These are phyloP conservation scores for Lactifluus pinguis DNA, from an alignment of 768 basidiomycete genomes.

Conservation along the genomic window DNA sequence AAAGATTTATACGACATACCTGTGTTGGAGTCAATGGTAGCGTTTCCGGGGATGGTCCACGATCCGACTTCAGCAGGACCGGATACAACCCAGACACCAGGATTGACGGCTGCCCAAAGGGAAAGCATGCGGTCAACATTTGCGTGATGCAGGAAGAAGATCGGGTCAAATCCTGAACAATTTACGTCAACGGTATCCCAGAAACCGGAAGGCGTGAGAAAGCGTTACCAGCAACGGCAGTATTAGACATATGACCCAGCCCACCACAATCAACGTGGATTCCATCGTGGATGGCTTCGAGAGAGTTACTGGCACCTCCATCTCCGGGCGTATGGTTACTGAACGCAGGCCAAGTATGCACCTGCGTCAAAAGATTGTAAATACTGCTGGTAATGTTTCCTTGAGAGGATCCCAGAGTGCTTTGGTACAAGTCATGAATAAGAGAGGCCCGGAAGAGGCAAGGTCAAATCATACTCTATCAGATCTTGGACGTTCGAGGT, in stretches of 20 bases:
- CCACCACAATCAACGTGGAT: slow-evolving; percentile 27
- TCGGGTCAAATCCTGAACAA: slow-evolving; percentile 39
- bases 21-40: background rate
- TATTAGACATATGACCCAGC: slow-evolving; percentile 19
- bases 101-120: slow-evolving; percentile 42
- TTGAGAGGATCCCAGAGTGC: background rate
- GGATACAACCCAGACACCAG: slow-evolving; percentile 30
- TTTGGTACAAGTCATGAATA: background rate
- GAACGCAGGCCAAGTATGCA: slow-evolving; percentile 36
- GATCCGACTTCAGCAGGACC: slow-evolving; percentile 16
- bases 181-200: background rate
- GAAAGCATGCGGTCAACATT: slow-evolving; percentile 46
- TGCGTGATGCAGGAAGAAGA: slow-evolving; percentile 45
- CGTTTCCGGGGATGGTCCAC: slow-evolving; percentile 3
- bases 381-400: slow-evolving; percentile 1
- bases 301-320: slow-evolving; percentile 34
- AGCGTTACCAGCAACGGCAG: slow-evolving; percentile 30
- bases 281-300: slow-evolving; percentile 43
- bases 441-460: background rate
- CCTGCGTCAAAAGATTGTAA: slow-evolving; percentile 30
- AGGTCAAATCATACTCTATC: slow-evolving; percentile 20
- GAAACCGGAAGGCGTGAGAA: slow-evolving; percentile 21
- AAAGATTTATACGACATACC: background rate
- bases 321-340: slow-evolving; percentile 36
- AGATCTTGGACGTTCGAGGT: slow-evolving; percentile 24